Conservation (phyloP, 2,329 filamentous ascomycete species). For the Fusarium multiceps region DNA sequence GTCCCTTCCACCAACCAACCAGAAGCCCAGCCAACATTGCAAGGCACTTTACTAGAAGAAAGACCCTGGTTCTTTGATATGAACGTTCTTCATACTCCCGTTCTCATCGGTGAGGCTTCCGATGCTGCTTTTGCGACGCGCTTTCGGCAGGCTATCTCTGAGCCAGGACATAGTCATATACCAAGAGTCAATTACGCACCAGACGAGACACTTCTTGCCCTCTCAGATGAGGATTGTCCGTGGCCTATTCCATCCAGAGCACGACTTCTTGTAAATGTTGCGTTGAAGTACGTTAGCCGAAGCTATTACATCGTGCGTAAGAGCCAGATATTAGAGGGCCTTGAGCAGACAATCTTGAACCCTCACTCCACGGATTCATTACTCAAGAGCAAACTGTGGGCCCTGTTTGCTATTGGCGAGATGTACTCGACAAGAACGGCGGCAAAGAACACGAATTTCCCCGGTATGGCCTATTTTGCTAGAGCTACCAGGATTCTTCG, state of each 20-base stretch:
- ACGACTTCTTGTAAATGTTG: constrained; percentile 50
- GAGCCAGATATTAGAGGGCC: constrained; percentile 51
- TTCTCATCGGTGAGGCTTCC: constrained; percentile 52
- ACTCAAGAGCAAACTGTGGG: constrained; percentile 55
- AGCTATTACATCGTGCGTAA: constrained; percentile 57
- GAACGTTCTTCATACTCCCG: constrained; percentile 49
- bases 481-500: constrained; percentile 54
- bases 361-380: constrained; percentile 49
- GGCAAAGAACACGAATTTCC: constrained; percentile 52
- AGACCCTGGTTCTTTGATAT: constrained; percentile 52
- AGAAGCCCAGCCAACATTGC: constrained; percentile 27
- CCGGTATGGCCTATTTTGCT: constrained; percentile 58
- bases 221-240: constrained; percentile 48
- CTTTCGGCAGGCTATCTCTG: constrained; percentile 51
- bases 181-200: constrained; percentile 51
- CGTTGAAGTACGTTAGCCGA: constrained; percentile 54
- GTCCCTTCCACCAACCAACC: constrained; percentile 5
- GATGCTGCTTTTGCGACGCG: constrained; percentile 53
- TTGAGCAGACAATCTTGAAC: constrained; percentile 54
- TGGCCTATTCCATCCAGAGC: constrained; percentile 54
- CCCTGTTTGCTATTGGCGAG: constrained; percentile 59
- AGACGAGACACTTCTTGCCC: constrained; percentile 45
- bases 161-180: constrained; percentile 48
- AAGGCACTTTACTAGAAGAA: constrained; percentile 39
- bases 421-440: constrained; percentile 56